Base-by-base conservation (phyloP, 495 filamentous ascomycete genomes). In the Penicillium waksmanii region DNA sequence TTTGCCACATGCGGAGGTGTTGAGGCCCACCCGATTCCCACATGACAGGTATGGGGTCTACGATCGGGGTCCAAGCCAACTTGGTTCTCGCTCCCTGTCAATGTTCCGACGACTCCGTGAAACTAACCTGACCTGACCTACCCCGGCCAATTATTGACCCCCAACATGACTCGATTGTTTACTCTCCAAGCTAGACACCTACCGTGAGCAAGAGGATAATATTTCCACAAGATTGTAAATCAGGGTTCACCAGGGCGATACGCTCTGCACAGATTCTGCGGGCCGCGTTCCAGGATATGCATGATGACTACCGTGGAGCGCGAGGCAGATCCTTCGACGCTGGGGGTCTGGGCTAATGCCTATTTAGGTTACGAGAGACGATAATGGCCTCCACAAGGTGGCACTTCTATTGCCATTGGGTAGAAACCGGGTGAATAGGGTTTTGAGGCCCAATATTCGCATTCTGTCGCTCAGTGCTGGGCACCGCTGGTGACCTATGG, bases 261-360 rank as follows among this genome's bases (percentile, higher is more conserved):
- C 43, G 49, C 59, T 63, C 54, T 62, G 63, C 63, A 62, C 35
- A 35, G 40, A n/a, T 52, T 34, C 50, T 62, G 60, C 53, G 46
- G 57, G 18, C 51, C 43, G 40, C 51, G 57, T 63, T 55, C 60
- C 64, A 63, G 64, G 64, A 63, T 57, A 66, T 63, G 60, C 57
- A 63, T 3, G 60, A 55, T 33, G 33, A 46, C 15, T 23, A 18
- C 15, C 48, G 27, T 35, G 25, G 15, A 27, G 27, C 25, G 36
- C 25, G 31, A 18, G 58, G 51, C 31, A 25, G 56, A 58, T 60
- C 56, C 33, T 59, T 62, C 46, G 60, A 57, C 60, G 64, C 56
- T 53, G 43, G 48, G 48, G 33, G 48, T 51, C 55, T 48, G 38
- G 56, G 59, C 15, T 17, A 57, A 51, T 49, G 12, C 59, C 52